A percentile compares a stretch with the other conserved stretches of the same genome.
These are phyloP conservation scores for Fonsecaea pugnacius DNA, from an alignment of 2,329 filamentous ascomycete species.

Conservation along the genomic window DNA sequence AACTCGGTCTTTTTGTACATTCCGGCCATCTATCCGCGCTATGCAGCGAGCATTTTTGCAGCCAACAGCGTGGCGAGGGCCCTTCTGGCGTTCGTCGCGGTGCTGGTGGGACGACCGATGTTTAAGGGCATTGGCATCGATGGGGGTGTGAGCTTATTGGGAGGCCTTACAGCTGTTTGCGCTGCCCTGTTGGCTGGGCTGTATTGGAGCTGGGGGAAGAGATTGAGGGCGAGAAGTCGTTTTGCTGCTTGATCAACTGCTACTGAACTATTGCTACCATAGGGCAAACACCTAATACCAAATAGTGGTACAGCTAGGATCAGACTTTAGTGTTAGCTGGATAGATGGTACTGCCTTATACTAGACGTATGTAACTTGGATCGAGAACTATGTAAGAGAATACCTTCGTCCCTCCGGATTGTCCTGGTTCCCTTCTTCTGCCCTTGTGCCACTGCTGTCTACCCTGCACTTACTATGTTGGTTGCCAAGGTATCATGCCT, in stretches of 20 bases:
- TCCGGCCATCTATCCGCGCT: constrained; percentile 43
- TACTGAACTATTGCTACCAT: neutral
- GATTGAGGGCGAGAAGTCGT: constrained; percentile 10
- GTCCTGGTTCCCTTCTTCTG: too few species aligned
- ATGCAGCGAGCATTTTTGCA: constrained; percentile 43
- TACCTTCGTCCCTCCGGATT: too few species aligned
- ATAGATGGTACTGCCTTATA: too few species aligned
- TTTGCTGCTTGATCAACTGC: constrained; percentile 3
- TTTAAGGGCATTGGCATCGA: constrained; percentile 40
- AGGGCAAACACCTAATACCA: neutral
- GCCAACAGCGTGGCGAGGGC: constrained; percentile 41
- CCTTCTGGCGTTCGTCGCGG: constrained; percentile 39
- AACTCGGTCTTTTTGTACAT: constrained; percentile 45
- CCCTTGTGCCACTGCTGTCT: too few species aligned
- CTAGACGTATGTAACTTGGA: too few species aligned
- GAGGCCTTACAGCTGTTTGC: constrained; percentile 40
- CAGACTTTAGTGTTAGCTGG: too few species aligned
- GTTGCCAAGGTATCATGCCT: too few species aligned
- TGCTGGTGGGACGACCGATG: constrained; percentile 42
- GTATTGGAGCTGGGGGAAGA: constrained; percentile 19
- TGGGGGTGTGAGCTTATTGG: constrained; percentile 40
- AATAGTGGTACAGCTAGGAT: neutral
- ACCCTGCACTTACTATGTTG: too few species aligned
- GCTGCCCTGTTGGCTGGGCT: constrained; percentile 6
- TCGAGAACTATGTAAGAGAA: too few species aligned